A percentile compares a stretch with the other conserved stretches of the same genome.
Conservation (phyloP, 768 basidiomycete species). For the Porpolomopsis calyptriformis region DNA sequence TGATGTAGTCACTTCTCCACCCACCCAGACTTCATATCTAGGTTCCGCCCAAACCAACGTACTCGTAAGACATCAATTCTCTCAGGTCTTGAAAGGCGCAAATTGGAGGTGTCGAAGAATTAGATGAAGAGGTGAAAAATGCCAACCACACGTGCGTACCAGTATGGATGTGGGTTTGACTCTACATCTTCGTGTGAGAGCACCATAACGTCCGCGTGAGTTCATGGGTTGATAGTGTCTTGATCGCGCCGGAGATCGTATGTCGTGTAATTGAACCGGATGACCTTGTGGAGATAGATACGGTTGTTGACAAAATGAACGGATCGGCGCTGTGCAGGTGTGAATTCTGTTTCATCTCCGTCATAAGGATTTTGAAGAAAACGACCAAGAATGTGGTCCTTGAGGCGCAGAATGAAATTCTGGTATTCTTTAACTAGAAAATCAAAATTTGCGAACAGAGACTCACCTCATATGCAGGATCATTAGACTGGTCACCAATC, state of each 20-base stretch:
- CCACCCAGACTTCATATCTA: too few species aligned
- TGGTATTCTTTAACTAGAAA: conserved; percentile 12
- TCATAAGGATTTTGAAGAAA: conserved; percentile 11
- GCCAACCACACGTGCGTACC: too few species aligned
- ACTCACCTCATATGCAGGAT: conserved; percentile 15
- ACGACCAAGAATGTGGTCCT: conserved; percentile 21
- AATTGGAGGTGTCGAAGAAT: too few species aligned
- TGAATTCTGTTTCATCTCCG: conserved; percentile 12
- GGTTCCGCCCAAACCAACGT: too few species aligned
- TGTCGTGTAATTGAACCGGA: conserved; percentile 16
- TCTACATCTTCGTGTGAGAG: conserved; percentile 6
- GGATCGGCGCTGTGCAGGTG: conserved; percentile 7
- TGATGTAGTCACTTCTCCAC: neutral
- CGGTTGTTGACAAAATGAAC: conserved; percentile 16
- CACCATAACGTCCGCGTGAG: neutral
- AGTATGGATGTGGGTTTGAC: too few species aligned
- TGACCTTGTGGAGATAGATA: conserved; percentile 21
- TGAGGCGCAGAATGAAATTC: conserved; percentile 19
- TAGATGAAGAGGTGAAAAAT: too few species aligned
- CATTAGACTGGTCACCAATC: neutral
- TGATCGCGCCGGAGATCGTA: conserved; percentile 27
- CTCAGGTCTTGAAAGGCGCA: too few species aligned
- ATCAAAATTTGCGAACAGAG: neutral
- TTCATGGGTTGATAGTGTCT: conserved; percentile 25
- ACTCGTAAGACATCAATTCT: too few species aligned